Evolutionary conservation across 495 filamentous ascomycete species (phyloP).

Genomic region (Trichoderma erinaceum): DNA sequence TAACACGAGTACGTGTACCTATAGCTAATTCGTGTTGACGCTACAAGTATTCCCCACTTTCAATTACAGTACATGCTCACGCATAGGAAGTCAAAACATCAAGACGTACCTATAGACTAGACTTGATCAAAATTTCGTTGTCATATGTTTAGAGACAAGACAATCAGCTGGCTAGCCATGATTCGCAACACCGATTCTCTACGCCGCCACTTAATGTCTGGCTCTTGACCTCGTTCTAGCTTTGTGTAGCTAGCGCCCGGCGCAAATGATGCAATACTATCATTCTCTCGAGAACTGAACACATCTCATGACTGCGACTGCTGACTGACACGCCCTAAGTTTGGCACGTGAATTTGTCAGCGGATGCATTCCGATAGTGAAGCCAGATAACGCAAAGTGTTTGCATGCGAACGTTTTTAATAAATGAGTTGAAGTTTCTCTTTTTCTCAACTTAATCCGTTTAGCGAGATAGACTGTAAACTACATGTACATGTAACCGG

Average conservation of each 20-base stretch:
- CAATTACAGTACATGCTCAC: not conserved
- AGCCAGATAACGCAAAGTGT: slow-evolving; percentile 1
- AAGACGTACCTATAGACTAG: not conserved
- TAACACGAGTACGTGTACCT: not conserved
- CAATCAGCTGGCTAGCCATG: not conserved
- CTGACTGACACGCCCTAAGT: not conserved
- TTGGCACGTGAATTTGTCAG: slow-evolving; percentile 8
- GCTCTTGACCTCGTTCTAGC: not conserved
- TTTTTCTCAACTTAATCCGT: not conserved
- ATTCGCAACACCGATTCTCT: not conserved
- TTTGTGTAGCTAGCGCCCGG: not conserved
- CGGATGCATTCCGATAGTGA: not conserved
- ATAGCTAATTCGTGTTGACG: not conserved
- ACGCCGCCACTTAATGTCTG: not conserved
- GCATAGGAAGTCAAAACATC: not conserved
- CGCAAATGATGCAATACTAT: not conserved
- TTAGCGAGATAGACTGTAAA: not conserved
- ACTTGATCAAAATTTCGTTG: not conserved
- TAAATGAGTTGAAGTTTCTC: not conserved
- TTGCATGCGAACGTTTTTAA: not conserved
- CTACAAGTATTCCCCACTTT: not conserved
- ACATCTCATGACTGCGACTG: slow-evolving; percentile 3
- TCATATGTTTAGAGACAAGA: not conserved
- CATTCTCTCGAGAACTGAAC: not conserved
- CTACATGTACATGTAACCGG: too few relatives aligned